Percentiles rank a stretch among this genome's conserved stretches.
These are phyloP conservation scores for Psilocybe tampanensis DNA, from an alignment of 768 basidiomycete species.

Conservation along the genomic window DNA sequence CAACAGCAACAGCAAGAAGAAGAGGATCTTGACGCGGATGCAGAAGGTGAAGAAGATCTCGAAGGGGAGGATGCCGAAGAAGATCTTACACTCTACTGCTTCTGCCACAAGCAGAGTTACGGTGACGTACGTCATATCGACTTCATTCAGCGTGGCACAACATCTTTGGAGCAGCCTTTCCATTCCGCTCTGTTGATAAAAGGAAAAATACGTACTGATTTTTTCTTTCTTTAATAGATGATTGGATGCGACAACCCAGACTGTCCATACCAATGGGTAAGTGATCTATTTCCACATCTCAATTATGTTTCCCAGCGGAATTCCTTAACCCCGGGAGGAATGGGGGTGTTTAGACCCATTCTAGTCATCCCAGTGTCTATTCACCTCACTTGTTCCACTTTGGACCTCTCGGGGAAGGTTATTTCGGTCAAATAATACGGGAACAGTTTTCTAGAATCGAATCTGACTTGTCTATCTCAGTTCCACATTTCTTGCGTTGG, in stretches of 20 bases:
- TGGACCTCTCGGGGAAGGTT: neutral
- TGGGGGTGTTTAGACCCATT: neutral
- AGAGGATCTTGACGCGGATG: slow-evolving; percentile 38
- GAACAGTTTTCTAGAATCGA: neutral
- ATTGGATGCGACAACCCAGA: slow-evolving; percentile 70
- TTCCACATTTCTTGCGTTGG: slow-evolving; percentile 66
- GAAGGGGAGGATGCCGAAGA: slow-evolving; percentile 40
- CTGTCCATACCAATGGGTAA: slow-evolving; percentile 75
- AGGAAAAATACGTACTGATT: neutral
- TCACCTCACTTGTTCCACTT: neutral
- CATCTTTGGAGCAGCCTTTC: no score
- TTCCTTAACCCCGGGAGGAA: neutral
- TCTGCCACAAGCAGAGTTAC: slow-evolving; percentile 42
- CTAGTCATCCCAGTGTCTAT: neutral
- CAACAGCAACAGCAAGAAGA: slow-evolving; percentile 31
- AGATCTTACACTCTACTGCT: slow-evolving; percentile 41
- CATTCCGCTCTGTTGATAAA: no score
- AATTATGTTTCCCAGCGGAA: neutral
- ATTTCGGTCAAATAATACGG: neutral
- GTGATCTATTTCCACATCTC: slow-evolving; percentile 18
- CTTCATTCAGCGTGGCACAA: no score
- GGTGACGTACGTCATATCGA: slow-evolving; percentile 37
- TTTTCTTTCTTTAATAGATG: slow-evolving; percentile 47
- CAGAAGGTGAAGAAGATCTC: slow-evolving; percentile 40
- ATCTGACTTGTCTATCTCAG: slow-evolving; percentile 28